Evolutionary conservation across 805 yeast species (phyloP), one percentile per base, ranked within the genome.

Genomic region (Pichia thaimueangensis): DNA sequence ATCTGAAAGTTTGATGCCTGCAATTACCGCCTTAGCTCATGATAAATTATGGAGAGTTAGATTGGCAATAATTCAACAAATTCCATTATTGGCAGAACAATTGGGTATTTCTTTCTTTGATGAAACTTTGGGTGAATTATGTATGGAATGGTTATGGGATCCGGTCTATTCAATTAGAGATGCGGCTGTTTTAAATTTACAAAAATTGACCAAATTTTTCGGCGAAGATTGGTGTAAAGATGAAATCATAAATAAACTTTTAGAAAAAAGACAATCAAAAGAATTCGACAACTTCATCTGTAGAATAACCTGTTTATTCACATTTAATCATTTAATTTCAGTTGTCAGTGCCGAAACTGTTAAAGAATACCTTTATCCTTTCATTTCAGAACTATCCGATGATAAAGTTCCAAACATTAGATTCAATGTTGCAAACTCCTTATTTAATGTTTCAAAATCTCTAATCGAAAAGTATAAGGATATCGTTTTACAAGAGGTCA

Each of bases 71-170:
- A 93, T 93, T 57, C 95, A 93, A 62, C 93, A 93, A 66, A 87
- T 89, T 52, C 99, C 99, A 24, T 73, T 91, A 49, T 71, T 93
- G 51, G 97, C 97, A 7, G 84, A 85, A 55, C 97, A 93, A 66
- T 71, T 93, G 47, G 98, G 98, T 23, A 89, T 85, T 41, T 80
- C 86, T 23, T 88, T 91, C 57, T 93, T 93, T 65, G 93, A 93
- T 63, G 85, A 86, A 60, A 95, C 89, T 56, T 71, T 93, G 51
- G 88, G 95, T 49, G 81, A 85, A 38, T 71, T 93, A 53, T 93
- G 96, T 57, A 76, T 93, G 76, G 84, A 89, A n/a, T 93, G 98
- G 97, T 71, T 93, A 51, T 89, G 97, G 96, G 99, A 93, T 67
- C 85, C 89, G 5, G 98, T 93, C 30, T 93, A 78, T 65, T 89